Conservation (phyloP, 2,329 filamentous ascomycete genomes). For the Mycosphaerelloides madeirae region DNA sequence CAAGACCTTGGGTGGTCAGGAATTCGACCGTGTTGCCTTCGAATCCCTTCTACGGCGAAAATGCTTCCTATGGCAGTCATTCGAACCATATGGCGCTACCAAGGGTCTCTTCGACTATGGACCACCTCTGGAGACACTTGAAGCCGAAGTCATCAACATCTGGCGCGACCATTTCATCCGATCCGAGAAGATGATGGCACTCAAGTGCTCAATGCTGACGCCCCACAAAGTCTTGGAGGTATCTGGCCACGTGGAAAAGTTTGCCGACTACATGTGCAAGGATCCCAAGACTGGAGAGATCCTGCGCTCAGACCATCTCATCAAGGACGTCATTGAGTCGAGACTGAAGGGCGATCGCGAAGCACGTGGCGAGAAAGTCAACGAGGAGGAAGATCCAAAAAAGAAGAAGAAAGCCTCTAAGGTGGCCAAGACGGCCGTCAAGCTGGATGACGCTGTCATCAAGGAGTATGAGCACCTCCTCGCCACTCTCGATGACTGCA, state of each 20-base stretch:
- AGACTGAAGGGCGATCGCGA: conserved; percentile 87
- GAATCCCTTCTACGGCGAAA: conserved; percentile 83
- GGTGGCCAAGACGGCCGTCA: conserved; percentile 63
- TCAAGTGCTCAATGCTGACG: conserved; percentile 91
- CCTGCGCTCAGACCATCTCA: conserved; percentile 90
- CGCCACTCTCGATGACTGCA: conserved; percentile 93
- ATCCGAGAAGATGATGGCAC: conserved; percentile 91
- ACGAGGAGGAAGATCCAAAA: conserved; percentile 71
- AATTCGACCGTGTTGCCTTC: conserved; percentile 75
- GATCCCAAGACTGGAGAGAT: conserved; percentile 97
- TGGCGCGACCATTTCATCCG: conserved; percentile 94
- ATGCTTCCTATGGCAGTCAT: conserved; percentile 91
- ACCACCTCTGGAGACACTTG: conserved; percentile 77
- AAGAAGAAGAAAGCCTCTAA: conserved; percentile 79
- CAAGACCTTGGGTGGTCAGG: conserved; percentile 77
- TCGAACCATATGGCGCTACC: conserved; percentile 71
- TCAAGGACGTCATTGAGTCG: conserved; percentile 86
- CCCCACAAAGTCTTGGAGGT: conserved; percentile 93
- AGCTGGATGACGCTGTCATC: conserved; percentile 79
- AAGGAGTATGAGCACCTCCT: conserved; percentile 88
- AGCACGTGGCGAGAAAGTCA: conserved; percentile 73
- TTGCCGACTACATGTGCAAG: conserved; percentile 90
- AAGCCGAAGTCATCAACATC: conserved; percentile 79
- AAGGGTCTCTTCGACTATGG: conserved; percentile 80
- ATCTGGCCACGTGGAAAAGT: conserved; percentile 90